Evolutionary conservation across 2,329 filamentous ascomycete species (phyloP).

Genomic region (Esteya vermicola): DNA sequence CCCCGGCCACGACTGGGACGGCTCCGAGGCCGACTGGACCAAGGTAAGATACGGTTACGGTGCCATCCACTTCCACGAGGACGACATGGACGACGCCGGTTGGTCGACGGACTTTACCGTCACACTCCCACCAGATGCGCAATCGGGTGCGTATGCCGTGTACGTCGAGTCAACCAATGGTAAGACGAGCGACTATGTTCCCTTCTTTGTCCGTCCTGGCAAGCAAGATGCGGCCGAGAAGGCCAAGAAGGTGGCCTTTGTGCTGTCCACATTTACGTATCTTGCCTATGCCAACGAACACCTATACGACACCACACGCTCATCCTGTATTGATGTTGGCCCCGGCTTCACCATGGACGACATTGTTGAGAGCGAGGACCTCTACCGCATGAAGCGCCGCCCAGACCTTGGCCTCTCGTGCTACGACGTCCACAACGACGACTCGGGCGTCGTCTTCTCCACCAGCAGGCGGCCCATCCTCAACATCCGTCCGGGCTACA

Average conservation of each 20-base stretch:
- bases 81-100: constrained; percentile 4
- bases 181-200: neutral
- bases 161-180: neutral
- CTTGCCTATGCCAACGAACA: constrained; percentile 5
- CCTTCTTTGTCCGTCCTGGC: constrained; percentile 3
- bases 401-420: constrained; percentile 21
- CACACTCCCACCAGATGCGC: neutral
- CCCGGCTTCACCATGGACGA: neutral
- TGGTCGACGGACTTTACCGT: constrained; percentile 4
- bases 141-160: constrained; percentile 2
- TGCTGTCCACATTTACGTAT: constrained; percentile 5
- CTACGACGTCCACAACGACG: constrained; percentile 23
- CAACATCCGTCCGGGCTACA: constrained; percentile 21
- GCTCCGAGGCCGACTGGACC: constrained; percentile 3
- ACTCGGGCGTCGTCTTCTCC: constrained; percentile 18
- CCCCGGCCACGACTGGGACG: constrained; percentile 5
- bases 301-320: neutral
- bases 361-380: neutral
- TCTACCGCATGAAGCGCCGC: neutral
- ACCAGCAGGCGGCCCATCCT: constrained; percentile 20
- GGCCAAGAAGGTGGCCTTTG: neutral
- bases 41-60: constrained; percentile 1
- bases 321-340: neutral
- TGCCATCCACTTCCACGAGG: constrained; percentile 6
- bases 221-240: too few species aligned